A percentile compares a stretch with the other conserved stretches of the same genome.
Conservation (phyloP, 129 eudicot species). For the Pittosporum tobira region DNA sequence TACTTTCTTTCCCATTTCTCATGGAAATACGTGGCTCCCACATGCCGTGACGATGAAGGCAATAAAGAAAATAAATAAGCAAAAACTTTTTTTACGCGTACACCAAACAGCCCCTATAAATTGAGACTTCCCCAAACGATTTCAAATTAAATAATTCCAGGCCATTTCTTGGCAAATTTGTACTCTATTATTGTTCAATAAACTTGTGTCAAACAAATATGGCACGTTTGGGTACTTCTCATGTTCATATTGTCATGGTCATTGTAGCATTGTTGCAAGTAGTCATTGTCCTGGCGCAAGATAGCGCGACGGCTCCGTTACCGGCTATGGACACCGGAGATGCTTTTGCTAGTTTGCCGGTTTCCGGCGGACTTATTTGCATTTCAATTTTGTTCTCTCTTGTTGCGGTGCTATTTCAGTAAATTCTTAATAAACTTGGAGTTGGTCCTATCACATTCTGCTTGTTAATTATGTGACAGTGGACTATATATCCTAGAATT, state of each 20-base stretch:
- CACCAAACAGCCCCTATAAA: conserved; percentile 6
- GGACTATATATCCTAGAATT: too few species aligned
- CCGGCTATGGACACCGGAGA: conserved; percentile 16
- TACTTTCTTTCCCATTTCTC: not conserved
- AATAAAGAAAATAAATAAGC: not conserved
- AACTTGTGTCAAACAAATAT: not conserved
- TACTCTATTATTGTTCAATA: not conserved
- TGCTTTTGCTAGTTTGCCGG: not conserved
- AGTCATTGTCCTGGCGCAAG: conserved; percentile 3
- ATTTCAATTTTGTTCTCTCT: not conserved
- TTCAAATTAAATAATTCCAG: not conserved
- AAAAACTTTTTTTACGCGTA: not conserved
- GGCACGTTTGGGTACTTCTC: not conserved
- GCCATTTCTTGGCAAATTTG: not conserved
- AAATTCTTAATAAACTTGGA: too few species aligned
- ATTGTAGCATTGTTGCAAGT: conserved; percentile 1
- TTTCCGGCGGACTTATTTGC: not conserved
- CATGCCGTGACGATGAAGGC: not conserved
- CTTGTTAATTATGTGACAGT: too few species aligned
- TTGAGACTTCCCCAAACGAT: conserved; percentile 3
- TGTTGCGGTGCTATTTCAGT: conserved; percentile 2
- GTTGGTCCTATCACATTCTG: too few species aligned
- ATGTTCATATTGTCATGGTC: not conserved
- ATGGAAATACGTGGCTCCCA: not conserved
- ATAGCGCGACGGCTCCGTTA: conserved; percentile 8